phyloP scores from a whole-genome alignment of 495 filamentous ascomycete species.

The Parathielavia hyrcaniae region DNA sequence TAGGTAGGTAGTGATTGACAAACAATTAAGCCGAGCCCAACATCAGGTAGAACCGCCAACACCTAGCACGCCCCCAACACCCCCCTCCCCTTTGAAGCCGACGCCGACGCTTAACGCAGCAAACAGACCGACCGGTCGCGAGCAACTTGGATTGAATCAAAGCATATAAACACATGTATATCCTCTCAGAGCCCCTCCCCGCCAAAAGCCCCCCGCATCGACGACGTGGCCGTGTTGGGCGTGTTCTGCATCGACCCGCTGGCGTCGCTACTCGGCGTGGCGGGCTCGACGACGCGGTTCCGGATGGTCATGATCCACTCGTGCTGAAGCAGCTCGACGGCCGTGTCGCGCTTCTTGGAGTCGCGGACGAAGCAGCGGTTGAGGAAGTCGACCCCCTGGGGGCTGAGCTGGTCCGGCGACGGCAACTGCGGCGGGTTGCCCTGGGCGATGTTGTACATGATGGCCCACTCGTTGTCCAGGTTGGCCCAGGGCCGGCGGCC shows the following conservation, averaged over 20 bases:
- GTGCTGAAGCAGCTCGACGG: constrained; percentile 86
- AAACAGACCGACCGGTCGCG: background rate
- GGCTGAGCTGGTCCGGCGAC: constrained; percentile 71
- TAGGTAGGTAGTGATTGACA: too few species aligned
- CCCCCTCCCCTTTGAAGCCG: too few species aligned
- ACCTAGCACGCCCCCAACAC: background rate
- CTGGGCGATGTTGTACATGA: constrained; percentile 99
- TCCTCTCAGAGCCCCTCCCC: constrained; percentile 18
- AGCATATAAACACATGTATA: background rate
- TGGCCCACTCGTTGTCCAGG: constrained; percentile 98
- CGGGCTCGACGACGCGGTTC: constrained; percentile 49
- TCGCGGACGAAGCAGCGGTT: constrained; percentile 82
- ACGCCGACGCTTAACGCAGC: background rate
- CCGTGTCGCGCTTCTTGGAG: constrained; percentile 68
- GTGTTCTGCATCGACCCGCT: constrained; percentile 39
- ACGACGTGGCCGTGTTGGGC: constrained; percentile 19
- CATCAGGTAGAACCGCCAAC: background rate
- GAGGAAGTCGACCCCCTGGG: constrained; percentile 80
- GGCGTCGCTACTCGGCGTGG: constrained; percentile 47
- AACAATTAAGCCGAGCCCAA: too few species aligned
- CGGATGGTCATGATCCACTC: constrained; percentile 79
- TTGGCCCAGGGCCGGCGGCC: constrained; percentile 94
- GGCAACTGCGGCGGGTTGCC: constrained; percentile 87
- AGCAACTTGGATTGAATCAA: background rate
- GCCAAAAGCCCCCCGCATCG: constrained; percentile 7